Percentiles rank a stretch among this genome's conserved stretches.
phyloP scores from a whole-genome alignment of 2,329 filamentous ascomycete species.

The Trichoderma sp. region DNA sequence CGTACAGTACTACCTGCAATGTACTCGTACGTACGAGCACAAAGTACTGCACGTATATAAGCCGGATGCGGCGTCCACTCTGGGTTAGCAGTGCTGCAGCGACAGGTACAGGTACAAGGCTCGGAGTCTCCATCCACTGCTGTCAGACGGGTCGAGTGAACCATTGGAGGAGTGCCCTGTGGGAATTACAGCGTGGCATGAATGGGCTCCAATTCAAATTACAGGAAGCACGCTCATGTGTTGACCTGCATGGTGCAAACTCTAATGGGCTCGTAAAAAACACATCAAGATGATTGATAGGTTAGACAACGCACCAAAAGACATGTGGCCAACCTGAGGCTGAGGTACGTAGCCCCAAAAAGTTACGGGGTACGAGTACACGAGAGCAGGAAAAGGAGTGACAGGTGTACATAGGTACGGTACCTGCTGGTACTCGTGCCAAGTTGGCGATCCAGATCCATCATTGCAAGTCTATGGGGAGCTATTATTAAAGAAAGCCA shows the following conservation, averaged over 20 bases:
- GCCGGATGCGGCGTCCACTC: slow-evolving; percentile 6
- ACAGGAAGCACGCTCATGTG: slow-evolving; percentile 10
- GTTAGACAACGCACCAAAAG: neutral
- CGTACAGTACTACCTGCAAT: neutral
- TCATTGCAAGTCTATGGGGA: neutral
- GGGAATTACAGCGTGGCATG: neutral
- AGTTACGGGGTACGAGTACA: neutral
- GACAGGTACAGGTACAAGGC: neutral
- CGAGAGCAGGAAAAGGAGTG: neutral
- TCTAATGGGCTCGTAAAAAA: neutral
- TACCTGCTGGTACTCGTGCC: neutral
- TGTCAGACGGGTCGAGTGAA: slow-evolving; percentile 10
- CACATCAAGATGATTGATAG: neutral
- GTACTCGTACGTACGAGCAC: neutral
- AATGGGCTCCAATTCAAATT: neutral
- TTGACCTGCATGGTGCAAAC: neutral
- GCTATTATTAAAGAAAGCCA: neutral
- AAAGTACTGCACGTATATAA: neutral
- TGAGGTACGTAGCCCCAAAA: neutral
- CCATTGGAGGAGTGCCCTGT: neutral
- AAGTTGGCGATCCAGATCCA: neutral
- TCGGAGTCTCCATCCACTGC: neutral
- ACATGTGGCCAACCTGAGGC: neutral
- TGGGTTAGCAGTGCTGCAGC: neutral
- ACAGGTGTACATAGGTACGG: neutral